Conservation (phyloP, 2,329 filamentous ascomycete species). For the Cyphellophora europaea region DNA sequence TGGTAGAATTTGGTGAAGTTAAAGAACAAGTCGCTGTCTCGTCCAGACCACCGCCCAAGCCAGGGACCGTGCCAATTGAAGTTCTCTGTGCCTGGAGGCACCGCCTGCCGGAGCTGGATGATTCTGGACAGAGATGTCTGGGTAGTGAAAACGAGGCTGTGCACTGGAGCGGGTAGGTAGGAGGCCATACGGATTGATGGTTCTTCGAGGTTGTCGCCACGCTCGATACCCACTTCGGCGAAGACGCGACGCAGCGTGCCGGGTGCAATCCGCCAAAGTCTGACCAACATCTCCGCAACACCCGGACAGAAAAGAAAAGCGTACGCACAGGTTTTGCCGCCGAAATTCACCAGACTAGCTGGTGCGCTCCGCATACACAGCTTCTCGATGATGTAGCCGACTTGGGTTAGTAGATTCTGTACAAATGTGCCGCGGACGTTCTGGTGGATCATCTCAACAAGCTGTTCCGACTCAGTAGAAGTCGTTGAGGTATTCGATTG, state of each 20-base stretch:
- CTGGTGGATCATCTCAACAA: slow-evolving; percentile 70
- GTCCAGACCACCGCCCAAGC: slow-evolving; percentile 76
- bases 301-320: slow-evolving; percentile 89
- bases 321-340: slow-evolving; percentile 83
- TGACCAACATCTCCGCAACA: slow-evolving; percentile 71
- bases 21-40: slow-evolving; percentile 83
- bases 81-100: slow-evolving; percentile 59
- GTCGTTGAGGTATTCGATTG: slow-evolving; percentile 43
- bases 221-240: slow-evolving; percentile 53
- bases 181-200: slow-evolving; percentile 55
- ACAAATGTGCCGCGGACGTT: slow-evolving; percentile 83
- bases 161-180: slow-evolving; percentile 60
- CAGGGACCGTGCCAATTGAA: slow-evolving; percentile 82
- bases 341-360: slow-evolving; percentile 69
- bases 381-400: slow-evolving; percentile 79
- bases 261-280: slow-evolving; percentile 66
- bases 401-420: slow-evolving; percentile 71
- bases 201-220: slow-evolving; percentile 38
- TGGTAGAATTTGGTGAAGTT: slow-evolving; percentile 86
- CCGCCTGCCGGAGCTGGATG: slow-evolving; percentile 56
- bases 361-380: slow-evolving; percentile 70
- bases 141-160: slow-evolving; percentile 52
- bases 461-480: slow-evolving; percentile 55
- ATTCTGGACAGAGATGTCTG: slow-evolving; percentile 50
- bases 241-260: slow-evolving; percentile 63